Evolutionary conservation across 2,329 filamentous ascomycete genomes (phyloP).

Genomic region (Arthroderma sp.): DNA sequence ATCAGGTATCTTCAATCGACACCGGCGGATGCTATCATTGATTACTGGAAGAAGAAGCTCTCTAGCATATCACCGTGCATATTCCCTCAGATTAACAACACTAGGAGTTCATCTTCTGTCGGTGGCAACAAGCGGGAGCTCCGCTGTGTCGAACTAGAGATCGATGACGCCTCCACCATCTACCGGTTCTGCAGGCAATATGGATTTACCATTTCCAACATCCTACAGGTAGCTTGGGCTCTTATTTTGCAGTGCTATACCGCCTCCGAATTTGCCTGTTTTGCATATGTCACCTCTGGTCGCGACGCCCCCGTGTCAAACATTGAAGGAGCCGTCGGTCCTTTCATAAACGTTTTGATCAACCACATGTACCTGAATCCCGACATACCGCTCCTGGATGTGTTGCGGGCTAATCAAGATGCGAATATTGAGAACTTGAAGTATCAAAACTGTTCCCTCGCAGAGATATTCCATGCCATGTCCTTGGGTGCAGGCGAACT

Average conservation of each 20-base stretch:
- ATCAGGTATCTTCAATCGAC: slow-evolving; percentile 23
- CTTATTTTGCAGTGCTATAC: slow-evolving; percentile 41
- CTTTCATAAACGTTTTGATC: slow-evolving; percentile 26
- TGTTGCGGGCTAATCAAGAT: slow-evolving; percentile 45
- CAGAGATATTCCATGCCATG: slow-evolving; percentile 37
- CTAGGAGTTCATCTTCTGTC: too few relatives aligned
- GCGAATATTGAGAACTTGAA: slow-evolving; percentile 47
- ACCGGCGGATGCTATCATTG: neutral
- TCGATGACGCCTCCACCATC: neutral
- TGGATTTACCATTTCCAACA: neutral
- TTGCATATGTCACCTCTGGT: slow-evolving; percentile 44
- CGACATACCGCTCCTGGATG: slow-evolving; percentile 37
- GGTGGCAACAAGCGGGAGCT: too few relatives aligned
- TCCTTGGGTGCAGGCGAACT: too few relatives aligned
- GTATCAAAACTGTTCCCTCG: slow-evolving; percentile 47
- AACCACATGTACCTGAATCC: slow-evolving; percentile 32
- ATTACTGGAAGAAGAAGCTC: slow-evolving; percentile 19
- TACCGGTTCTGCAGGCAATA: neutral
- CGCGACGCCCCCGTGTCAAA: slow-evolving; percentile 41
- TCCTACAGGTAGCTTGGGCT: slow-evolving; percentile 44
- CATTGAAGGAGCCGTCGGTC: slow-evolving; percentile 40
- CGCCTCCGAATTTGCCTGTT: slow-evolving; percentile 38
- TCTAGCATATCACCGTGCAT: slow-evolving; percentile 16
- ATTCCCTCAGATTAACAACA: too few relatives aligned
- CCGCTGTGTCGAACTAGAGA: too few relatives aligned